Percentiles rank a stretch among this genome's conserved stretches.
These are phyloP conservation scores for Pythium aristosporum DNA, from an alignment of 352 stramenopile species.

Conservation along the genomic window DNA sequence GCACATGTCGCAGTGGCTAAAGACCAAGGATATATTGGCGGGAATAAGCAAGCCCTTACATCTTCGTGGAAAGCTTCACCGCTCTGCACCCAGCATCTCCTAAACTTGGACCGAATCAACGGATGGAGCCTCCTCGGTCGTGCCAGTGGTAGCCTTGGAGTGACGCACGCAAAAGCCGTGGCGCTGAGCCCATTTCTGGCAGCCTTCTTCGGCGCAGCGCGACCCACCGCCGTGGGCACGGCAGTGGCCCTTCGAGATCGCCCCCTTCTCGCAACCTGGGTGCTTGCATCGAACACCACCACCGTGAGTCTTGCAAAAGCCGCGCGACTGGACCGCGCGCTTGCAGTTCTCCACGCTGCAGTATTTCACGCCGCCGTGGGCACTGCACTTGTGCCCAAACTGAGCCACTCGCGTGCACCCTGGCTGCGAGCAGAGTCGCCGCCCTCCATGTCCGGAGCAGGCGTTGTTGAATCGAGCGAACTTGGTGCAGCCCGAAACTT, in stretches of 20 bases:
- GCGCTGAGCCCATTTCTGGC: conserved; percentile 75
- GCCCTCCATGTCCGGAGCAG: conserved; percentile 66
- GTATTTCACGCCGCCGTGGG: conserved; percentile 74
- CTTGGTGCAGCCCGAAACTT: conserved; percentile 66
- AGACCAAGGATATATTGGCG: conserved; percentile 3
- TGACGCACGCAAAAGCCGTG: conserved; percentile 75
- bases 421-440: conserved; percentile 68
- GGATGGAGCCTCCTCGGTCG: conserved; percentile 15
- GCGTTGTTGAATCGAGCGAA: conserved; percentile 82
- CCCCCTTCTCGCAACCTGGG: conserved; percentile 75
- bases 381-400: conserved; percentile 81
- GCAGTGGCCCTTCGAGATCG: conserved; percentile 85
- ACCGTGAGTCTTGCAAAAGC: conserved; percentile 86
- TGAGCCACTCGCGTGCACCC: conserved; percentile 70
- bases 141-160: conserved; percentile 39
- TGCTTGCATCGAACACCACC: conserved; percentile 82
- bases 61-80: not conserved
- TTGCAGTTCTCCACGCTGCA: conserved; percentile 69
- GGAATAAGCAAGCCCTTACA: conserved; percentile 11
- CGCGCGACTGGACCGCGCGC: conserved; percentile 77
- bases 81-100: not conserved
- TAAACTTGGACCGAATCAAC: conserved; percentile 25
- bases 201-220: conserved; percentile 64
- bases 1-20: conserved; percentile 30
- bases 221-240: conserved; percentile 79